Base-by-base conservation (phyloP, 768 basidiomycete species). In the Agrocybe praecox region DNA sequence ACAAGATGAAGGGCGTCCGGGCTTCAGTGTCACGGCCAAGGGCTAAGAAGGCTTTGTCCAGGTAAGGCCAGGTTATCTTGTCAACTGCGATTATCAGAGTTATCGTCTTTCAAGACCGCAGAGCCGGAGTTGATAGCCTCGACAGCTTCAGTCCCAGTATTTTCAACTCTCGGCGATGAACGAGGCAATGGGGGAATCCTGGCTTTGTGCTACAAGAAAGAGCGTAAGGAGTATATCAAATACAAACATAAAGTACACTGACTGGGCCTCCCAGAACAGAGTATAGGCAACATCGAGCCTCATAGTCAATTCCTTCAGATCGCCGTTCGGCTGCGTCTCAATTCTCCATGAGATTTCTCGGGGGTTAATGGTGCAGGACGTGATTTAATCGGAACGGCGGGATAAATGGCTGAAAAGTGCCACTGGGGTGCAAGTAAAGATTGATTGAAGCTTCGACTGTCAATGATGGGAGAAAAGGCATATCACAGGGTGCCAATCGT, bases 21-120 rank as follows among this genome's bases (percentile, higher is more conserved):
- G 78, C 80, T 50, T 78, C 74, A 1, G 67, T 74, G 54, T 81
- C 71, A 7, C 80, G 73, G 0, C 73, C 67, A 1, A 82, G 69
- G 7, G 63, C 60, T 7, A 18, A 24, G 14, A 75, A 62, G 6
- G 65, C 65, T 14, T 57, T 62, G 57, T 80, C 73, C 34, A 80
- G 69, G 59, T 80, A 78, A 0, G 57, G 55, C 2, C n/a, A n/a
- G n/a, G 76, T 67, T 9, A 77, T 53, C 56, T 58, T 40, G 33
- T 56, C 49, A 29, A 29, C 26, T 5, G 26, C 26, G 26, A 29
- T 5, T 9, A 9, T 5, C 26, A 4, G 26, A 29, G 26, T 29
- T 29, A 29, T 29, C 26, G 9, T 29, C 26, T 4, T 29, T 9
- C 26, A 29, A 29, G 9, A 29, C 26, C 4, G 26, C 26, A 29